Percentiles rank a stretch among this genome's conserved stretches.
Conservation (phyloP, 202 grass and related monocot genomes). For the Elaeis oleifera region DNA sequence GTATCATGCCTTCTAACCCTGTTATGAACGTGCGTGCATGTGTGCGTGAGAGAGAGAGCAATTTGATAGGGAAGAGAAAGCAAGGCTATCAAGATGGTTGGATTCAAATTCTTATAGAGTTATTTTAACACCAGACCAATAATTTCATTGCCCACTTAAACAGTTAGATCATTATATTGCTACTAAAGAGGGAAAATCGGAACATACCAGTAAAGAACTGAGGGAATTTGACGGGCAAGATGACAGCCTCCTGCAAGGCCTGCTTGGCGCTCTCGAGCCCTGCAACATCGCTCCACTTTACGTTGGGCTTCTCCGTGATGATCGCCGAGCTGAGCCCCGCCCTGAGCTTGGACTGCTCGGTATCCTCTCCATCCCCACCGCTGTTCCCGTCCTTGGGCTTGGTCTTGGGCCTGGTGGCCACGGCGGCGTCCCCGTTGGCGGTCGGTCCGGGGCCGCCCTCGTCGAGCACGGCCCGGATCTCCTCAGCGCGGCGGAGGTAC, state of each 20-base stretch:
- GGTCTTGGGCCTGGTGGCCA: slow-evolving; percentile 77
- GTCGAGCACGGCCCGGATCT: slow-evolving; percentile 91
- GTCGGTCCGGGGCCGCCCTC: slow-evolving; percentile 54
- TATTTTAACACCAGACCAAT: too few species aligned
- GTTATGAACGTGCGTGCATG: too few species aligned
- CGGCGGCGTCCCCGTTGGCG: slow-evolving; percentile 67
- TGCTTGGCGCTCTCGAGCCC: slow-evolving; percentile 20
- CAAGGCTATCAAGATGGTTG: too few species aligned
- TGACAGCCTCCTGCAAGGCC: slow-evolving; percentile 23
- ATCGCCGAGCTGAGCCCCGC: slow-evolving; percentile 19
- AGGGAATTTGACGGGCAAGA: slow-evolving; percentile 16
- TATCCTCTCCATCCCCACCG: slow-evolving; percentile 54
- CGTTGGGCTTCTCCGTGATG: slow-evolving; percentile 18
- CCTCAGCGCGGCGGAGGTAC: slow-evolving; percentile 96
- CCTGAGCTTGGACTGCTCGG: slow-evolving; percentile 30
- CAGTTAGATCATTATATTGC: neutral
- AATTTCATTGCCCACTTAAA: too few species aligned
- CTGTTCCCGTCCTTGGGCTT: slow-evolving; percentile 86
- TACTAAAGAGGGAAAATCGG: neutral
- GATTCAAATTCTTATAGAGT: too few species aligned
- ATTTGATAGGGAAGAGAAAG: too few species aligned
- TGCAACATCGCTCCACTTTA: slow-evolving; percentile 20
- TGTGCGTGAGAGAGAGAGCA: too few species aligned
- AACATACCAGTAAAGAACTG: slow-evolving; percentile 23
- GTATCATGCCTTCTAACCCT: too few species aligned